Evolutionary conservation across 495 filamentous ascomycete species (phyloP).

Genomic region (Diplogelasinospora grovesii): DNA sequence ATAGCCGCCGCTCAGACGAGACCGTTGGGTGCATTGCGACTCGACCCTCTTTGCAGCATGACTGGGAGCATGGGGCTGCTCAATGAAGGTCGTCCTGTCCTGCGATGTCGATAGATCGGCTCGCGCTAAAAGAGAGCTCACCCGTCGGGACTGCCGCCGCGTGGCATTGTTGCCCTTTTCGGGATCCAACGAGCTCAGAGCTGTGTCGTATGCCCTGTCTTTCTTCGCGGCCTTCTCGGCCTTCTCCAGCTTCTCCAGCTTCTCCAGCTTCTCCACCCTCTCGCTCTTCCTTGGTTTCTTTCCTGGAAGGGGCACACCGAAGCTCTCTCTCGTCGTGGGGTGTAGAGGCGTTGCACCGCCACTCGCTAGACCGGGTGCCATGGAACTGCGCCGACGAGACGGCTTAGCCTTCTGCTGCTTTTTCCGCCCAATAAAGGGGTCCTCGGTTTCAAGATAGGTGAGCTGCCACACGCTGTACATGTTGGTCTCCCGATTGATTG

Average conservation of each 20-base stretch:
- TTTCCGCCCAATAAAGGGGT: conserved; percentile 41
- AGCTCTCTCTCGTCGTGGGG: conserved; percentile 42
- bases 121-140: conserved; percentile 88
- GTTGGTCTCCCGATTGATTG: conserved; percentile 63
- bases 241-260: too few species aligned
- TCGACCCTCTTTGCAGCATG: conserved; percentile 51
- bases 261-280: conserved; percentile 22
- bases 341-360: conserved; percentile 75
- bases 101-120: conserved; percentile 76
- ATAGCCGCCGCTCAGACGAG: conserved; percentile 53
- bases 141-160: conserved; percentile 70
- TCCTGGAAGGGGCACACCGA: conserved; percentile 39
- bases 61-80: conserved; percentile 49
- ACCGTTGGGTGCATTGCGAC: conserved; percentile 66
- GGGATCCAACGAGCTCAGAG: conserved; percentile 62
- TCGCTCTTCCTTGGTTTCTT: conserved; percentile 39
- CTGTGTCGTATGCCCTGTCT: conserved; percentile 52
- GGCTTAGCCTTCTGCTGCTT: conserved; percentile 44
- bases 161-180: conserved; percentile 62
- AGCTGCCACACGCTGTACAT: conserved; percentile 76
- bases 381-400: conserved; percentile 75
- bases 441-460: conserved; percentile 55
- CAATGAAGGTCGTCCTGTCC: conserved; percentile 66
- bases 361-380: conserved; percentile 65
- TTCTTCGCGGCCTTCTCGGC: conserved; percentile 27